These are phyloP conservation scores for Pseudotulostoma volvatum DNA, from an alignment of 495 filamentous ascomycete genomes.

Conservation along the genomic window DNA sequence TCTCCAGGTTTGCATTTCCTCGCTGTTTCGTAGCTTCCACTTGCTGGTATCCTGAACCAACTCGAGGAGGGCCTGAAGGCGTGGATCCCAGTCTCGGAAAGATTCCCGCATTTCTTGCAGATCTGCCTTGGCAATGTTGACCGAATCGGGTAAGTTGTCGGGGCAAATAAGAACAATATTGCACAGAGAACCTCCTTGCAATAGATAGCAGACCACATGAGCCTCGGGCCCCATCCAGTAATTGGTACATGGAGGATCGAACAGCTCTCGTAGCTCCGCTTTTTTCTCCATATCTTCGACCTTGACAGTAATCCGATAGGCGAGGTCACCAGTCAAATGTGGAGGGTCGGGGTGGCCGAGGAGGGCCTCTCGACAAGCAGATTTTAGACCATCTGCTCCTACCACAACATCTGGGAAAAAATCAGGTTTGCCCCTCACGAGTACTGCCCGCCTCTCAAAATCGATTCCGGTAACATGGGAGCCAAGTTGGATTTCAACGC, in stretches of 20 bases:
- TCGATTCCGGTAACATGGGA: conserved; percentile 23
- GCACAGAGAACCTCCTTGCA: conserved; percentile 43
- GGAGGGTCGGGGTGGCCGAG: conserved; percentile 24
- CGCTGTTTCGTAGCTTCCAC: conserved; percentile 50
- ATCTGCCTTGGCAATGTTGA: conserved; percentile 31
- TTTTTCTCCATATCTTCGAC: conserved; percentile 23
- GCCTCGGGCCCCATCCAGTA: conserved; percentile 51
- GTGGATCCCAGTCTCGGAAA: conserved; percentile 34
- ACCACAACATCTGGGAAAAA: conserved; percentile 28
- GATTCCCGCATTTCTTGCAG: conserved; percentile 40
- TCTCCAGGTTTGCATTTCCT: conserved; percentile 27
- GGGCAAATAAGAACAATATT: conserved; percentile 57
- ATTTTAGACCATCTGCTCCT: conserved; percentile 37
- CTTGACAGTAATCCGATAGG: conserved; percentile 40
- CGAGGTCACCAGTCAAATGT: conserved; percentile 42
- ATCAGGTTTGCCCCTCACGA: neutral
- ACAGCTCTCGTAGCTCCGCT: conserved; percentile 28
- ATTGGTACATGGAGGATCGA: conserved; percentile 32
- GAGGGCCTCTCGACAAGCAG: conserved; percentile 31
- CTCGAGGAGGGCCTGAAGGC: conserved; percentile 29
- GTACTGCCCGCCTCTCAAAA: conserved; percentile 12
- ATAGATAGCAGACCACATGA: conserved; percentile 47
- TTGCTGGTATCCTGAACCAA: conserved; percentile 36
- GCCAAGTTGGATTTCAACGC: conserved; percentile 31
- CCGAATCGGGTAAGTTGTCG: conserved; percentile 42